phyloP scores from a whole-genome alignment of 139 green algal species.

The Chlorella sorokiniana region DNA sequence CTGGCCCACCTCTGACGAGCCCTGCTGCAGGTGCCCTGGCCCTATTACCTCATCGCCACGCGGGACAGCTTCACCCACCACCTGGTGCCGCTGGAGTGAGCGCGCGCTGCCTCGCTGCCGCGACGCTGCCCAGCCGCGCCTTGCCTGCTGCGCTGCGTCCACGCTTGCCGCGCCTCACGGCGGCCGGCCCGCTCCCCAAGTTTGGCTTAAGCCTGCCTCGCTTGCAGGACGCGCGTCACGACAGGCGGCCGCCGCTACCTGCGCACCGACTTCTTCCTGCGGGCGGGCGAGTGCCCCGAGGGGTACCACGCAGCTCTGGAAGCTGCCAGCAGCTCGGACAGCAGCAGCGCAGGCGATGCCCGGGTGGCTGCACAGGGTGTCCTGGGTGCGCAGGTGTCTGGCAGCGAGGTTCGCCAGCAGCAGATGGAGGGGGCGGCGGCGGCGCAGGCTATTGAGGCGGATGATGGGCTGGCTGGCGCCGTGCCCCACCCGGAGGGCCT shows the following conservation, averaged over 20 bases:
- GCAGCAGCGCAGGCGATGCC: background rate
- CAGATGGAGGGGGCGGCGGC: background rate
- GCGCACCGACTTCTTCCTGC: conserved; percentile 65
- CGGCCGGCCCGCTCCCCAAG: too few relatives aligned
- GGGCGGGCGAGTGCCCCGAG: background rate
- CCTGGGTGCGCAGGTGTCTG: too few relatives aligned
- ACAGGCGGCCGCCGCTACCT: conserved; percentile 36
- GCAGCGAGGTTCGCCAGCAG: background rate
- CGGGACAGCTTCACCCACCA: conserved; percentile 68
- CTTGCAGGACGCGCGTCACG: conserved; percentile 14
- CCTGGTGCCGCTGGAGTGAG: conserved; percentile 39
- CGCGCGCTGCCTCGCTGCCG: background rate
- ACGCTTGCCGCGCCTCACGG: too few relatives aligned
- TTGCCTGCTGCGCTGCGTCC: too few relatives aligned
- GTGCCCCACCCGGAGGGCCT: conserved; percentile 1
- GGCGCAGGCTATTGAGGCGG: background rate
- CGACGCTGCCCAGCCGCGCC: too few relatives aligned
- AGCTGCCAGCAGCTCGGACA: too few relatives aligned
- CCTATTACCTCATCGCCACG: conserved; percentile 69
- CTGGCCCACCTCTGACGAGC: background rate
- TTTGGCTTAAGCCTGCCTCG: too few relatives aligned
- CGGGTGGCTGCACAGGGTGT: background rate
- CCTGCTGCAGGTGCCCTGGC: conserved; percentile 57
- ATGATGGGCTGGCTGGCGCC: background rate
- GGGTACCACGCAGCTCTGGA: background rate